Conservation (phyloP, 202 grass and related monocot genomes). For the Setaria italica region DNA sequence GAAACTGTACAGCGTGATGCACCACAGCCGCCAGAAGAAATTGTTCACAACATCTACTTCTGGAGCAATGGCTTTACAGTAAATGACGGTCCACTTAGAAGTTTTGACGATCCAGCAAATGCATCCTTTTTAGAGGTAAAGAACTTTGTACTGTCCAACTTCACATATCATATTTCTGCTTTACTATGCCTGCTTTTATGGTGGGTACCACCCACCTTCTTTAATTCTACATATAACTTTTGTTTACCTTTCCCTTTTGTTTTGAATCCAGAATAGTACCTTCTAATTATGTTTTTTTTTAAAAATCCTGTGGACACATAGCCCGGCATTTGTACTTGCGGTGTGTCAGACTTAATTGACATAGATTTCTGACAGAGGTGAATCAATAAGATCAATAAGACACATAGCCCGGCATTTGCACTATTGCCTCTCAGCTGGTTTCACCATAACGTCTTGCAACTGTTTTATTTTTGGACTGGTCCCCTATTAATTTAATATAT, state of each 20-base stretch:
- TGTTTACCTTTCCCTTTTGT: constrained; percentile 29
- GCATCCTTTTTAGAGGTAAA: constrained; percentile 86
- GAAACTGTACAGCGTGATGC: constrained; percentile 60
- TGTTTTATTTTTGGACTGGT: neutral
- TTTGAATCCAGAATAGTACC: constrained; percentile 19
- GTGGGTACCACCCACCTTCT: neutral
- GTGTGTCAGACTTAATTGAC: constrained; percentile 21
- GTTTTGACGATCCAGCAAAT: constrained; percentile 93
- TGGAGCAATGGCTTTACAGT: constrained; percentile 95
- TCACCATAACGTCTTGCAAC: constrained; percentile 17
- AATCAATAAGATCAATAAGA: neutral
- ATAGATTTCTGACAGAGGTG: constrained; percentile 4
- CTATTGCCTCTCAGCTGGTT: constrained; percentile 34
- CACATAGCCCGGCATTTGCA: neutral
- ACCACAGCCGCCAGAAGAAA: constrained; percentile 61
- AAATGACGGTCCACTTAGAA: constrained; percentile 86
- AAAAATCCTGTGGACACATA: neutral
- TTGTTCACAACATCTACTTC: constrained; percentile 76
- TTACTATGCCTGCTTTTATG: constrained; percentile 12
- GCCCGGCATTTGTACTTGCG: neutral
- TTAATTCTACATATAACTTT: constrained; percentile 18
- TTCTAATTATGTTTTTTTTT: neutral
- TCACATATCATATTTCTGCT: constrained; percentile 25
- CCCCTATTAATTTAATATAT: constrained; percentile 19
- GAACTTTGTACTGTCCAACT: constrained; percentile 34